phyloP scores from a whole-genome alignment of 129 eudicot species.

The Ambrosia trifida region DNA sequence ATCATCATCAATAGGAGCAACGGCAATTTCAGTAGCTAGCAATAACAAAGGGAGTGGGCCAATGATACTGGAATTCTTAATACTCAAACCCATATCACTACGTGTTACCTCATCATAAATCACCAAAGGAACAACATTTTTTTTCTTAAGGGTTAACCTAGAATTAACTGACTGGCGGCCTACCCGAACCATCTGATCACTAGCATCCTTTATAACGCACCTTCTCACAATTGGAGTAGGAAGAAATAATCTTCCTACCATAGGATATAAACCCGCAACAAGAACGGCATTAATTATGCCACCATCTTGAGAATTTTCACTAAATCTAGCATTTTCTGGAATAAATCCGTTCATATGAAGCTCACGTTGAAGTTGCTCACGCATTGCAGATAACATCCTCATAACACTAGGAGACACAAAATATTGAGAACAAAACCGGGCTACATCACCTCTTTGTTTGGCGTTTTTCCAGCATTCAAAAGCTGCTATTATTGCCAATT shows the following conservation, averaged over 20 bases:
- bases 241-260: conserved; percentile 69
- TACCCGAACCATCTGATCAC: conserved; percentile 59
- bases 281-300: conserved; percentile 84
- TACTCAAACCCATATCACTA: conserved; percentile 70
- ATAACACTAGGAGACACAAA: conserved; percentile 67
- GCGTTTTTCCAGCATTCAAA: conserved; percentile 87
- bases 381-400: conserved; percentile 72
- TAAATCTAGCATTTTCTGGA: conserved; percentile 47
- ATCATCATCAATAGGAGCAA: conserved; percentile 54
- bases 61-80: conserved; percentile 63
- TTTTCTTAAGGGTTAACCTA: conserved; percentile 39
- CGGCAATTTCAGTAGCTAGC: conserved; percentile 84
- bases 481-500: conserved; percentile 81
- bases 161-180: conserved; percentile 58
- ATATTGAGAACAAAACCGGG: conserved; percentile 64
- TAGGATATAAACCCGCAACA: conserved; percentile 88
- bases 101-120: conserved; percentile 82
- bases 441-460: conserved; percentile 62
- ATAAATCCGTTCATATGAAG: conserved; percentile 59
- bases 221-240: conserved; percentile 36
- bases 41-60: conserved; percentile 76
- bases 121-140: conserved; percentile 46
- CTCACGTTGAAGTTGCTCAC: conserved; percentile 69
- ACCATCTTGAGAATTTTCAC: conserved; percentile 57
- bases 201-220: conserved; percentile 48